Conservation (phyloP, 1,284 basidiomycete species). For the Mrakiaceae sp. region DNA sequence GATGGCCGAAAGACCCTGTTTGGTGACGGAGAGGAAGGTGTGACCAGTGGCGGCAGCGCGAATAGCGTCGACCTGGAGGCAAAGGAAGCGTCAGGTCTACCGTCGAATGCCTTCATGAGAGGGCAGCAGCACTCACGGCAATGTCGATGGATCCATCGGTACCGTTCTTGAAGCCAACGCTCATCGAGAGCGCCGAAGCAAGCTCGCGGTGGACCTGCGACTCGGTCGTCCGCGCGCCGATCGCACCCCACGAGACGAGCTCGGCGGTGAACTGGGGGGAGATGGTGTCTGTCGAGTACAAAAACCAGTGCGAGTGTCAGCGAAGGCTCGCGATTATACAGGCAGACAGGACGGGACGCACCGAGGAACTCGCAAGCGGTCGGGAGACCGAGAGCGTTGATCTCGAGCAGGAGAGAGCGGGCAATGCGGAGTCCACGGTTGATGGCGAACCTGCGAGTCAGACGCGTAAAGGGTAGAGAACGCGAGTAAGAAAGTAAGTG, state of each 20-base stretch:
- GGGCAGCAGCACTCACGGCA: conserved; percentile 37
- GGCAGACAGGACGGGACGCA: conserved; percentile 21
- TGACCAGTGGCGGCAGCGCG: conserved; percentile 74
- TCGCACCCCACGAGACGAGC: conserved; percentile 90
- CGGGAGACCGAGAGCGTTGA: conserved; percentile 78
- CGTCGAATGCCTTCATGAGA: conserved; percentile 14
- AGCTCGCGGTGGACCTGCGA: conserved; percentile 88
- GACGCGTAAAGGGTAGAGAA: conserved; percentile 71
- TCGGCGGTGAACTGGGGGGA: conserved; percentile 54
- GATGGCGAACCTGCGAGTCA: conserved; percentile 74
- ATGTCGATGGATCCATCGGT: conserved; percentile 58
- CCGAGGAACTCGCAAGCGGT: conserved; percentile 89
- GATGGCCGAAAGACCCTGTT: conserved; percentile 82
- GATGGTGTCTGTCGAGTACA: conserved; percentile 51
- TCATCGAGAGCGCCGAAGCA: conserved; percentile 77
- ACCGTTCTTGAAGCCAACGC: conserved; percentile 61
- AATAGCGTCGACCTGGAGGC: conserved; percentile 61
- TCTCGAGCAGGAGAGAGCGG: conserved; percentile 75
- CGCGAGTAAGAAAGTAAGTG: not conserved
- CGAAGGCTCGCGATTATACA: not conserved
- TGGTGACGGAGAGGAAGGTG: conserved; percentile 85
- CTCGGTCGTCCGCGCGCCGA: conserved; percentile 92
- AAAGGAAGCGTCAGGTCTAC: conserved; percentile 9
- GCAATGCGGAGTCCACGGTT: conserved; percentile 88
- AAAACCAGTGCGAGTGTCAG: not conserved